These are phyloP conservation scores for Sarocladiaceae sp. DNA, from an alignment of 2,329 filamentous ascomycete species.

Conservation along the genomic window DNA sequence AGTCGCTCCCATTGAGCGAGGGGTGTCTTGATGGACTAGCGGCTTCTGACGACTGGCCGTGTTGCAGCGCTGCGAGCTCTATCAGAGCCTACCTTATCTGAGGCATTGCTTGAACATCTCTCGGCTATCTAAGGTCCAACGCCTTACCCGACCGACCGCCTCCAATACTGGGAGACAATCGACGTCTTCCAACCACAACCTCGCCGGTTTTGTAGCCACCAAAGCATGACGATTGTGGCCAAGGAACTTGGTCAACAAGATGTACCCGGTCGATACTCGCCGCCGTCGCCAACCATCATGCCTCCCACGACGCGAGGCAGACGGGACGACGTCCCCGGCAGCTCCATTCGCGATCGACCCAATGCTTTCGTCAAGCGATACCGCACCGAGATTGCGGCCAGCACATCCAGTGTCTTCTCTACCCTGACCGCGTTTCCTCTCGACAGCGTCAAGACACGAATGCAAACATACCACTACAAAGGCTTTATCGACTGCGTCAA, in stretches of 20 bases:
- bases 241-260: constrained; percentile 31
- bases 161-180: neutral
- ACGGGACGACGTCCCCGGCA: constrained; percentile 11
- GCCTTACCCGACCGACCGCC: neutral
- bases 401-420: constrained; percentile 71
- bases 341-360: constrained; percentile 26
- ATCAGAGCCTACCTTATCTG: constrained; percentile 23
- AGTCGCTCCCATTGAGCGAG: neutral
- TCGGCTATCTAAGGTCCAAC: neutral
- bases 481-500: constrained; percentile 71
- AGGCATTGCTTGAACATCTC: constrained; percentile 1
- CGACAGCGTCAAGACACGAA: constrained; percentile 84
- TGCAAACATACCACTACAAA: constrained; percentile 80
- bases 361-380: constrained; percentile 63
- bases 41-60: constrained; percentile 30
- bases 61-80: constrained; percentile 18
- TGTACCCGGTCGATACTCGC: constrained; percentile 28
- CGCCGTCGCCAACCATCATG: constrained; percentile 22
- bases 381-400: constrained; percentile 75
- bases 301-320: constrained; percentile 23
- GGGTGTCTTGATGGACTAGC: constrained; percentile 32
- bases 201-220: neutral
- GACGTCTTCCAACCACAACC: neutral
- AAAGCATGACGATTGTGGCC: constrained; percentile 32
- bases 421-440: constrained; percentile 80